phyloP scores from a whole-genome alignment of 1,139 yeast species.

The Pichia cactophila region DNA sequence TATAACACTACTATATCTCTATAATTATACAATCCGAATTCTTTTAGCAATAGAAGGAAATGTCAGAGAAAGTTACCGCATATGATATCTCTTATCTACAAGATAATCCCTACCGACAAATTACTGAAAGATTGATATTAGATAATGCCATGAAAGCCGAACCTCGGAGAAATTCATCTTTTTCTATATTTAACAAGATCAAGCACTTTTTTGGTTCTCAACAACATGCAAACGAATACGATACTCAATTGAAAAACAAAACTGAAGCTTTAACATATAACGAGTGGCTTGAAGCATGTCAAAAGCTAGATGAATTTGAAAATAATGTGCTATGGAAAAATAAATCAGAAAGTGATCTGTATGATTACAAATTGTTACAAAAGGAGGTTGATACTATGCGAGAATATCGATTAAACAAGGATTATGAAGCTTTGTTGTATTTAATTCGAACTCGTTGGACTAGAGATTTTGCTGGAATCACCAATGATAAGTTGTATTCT shows the following conservation, averaged over 20 bases:
- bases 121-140: slow-evolving; percentile 18
- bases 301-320: slow-evolving; percentile 54
- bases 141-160: slow-evolving; percentile 7
- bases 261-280: slow-evolving; percentile 48
- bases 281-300: slow-evolving; percentile 63
- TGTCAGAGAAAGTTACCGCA: slow-evolving; percentile 17
- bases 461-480: slow-evolving; percentile 82
- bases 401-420: slow-evolving; percentile 48
- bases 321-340: slow-evolving; percentile 68
- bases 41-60: not conserved
- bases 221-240: not conserved
- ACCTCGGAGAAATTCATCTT: not conserved
- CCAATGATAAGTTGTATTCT: slow-evolving; percentile 68
- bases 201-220: not conserved
- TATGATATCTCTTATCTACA: slow-evolving; percentile 15
- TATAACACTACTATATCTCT: not conserved
- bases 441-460: slow-evolving; percentile 79
- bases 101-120: slow-evolving; percentile 21
- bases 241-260: slow-evolving; percentile 18
- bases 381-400: slow-evolving; percentile 51
- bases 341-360: slow-evolving; percentile 50
- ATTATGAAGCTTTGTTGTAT: slow-evolving; percentile 57
- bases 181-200: too few relatives aligned
- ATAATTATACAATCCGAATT: too few relatives aligned
- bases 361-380: slow-evolving; percentile 61